Evolutionary conservation across 176 grass and related monocot genomes (phyloP).

Genomic region (Hordeum marinum): DNA sequence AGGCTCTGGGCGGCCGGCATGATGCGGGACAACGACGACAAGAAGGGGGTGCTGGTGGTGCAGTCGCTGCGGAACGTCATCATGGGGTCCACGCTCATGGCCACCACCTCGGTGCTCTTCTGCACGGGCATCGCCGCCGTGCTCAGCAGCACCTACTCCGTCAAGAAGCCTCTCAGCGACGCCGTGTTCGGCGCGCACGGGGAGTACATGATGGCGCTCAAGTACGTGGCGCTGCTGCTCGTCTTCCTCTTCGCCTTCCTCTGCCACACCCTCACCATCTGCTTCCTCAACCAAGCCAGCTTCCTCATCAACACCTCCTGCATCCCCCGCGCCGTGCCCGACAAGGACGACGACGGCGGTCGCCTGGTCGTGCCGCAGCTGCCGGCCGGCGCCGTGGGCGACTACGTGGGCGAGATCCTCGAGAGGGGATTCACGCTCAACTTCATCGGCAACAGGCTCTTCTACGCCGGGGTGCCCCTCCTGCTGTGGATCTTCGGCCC

Average conservation of each 20-base stretch:
- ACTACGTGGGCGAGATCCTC: constrained; percentile 46
- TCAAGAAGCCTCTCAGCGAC: constrained; percentile 84
- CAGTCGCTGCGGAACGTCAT: constrained; percentile 85
- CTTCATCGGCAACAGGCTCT: constrained; percentile 73
- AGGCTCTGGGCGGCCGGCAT: constrained; percentile 62
- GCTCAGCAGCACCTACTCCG: constrained; percentile 87
- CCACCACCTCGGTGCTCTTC: constrained; percentile 84
- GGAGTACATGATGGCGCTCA: constrained; percentile 93
- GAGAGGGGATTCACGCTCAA: constrained; percentile 65
- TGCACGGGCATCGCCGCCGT: constrained; percentile 89
- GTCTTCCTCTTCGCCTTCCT: constrained; percentile 85
- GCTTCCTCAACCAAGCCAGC: constrained; percentile 82
- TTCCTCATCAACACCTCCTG: constrained; percentile 79
- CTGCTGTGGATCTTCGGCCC: constrained; percentile 95
- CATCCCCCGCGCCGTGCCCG: not conserved
- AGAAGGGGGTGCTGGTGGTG: constrained; percentile 85
- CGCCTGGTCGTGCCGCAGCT: not conserved
- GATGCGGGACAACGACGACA: constrained; percentile 76
- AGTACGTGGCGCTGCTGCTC: constrained; percentile 81
- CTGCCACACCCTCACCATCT: constrained; percentile 81
- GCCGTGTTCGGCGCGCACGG: constrained; percentile 82
- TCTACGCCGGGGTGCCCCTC: constrained; percentile 73
- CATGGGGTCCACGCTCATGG: constrained; percentile 96
- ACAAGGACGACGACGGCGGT: not conserved
- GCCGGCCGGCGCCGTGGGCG: not conserved